Percentiles rank a stretch among this genome's conserved stretches.
These are phyloP conservation scores for Neopestalotiopsis clavispora DNA, from an alignment of 2,329 filamentous ascomycete species.

Conservation along the genomic window DNA sequence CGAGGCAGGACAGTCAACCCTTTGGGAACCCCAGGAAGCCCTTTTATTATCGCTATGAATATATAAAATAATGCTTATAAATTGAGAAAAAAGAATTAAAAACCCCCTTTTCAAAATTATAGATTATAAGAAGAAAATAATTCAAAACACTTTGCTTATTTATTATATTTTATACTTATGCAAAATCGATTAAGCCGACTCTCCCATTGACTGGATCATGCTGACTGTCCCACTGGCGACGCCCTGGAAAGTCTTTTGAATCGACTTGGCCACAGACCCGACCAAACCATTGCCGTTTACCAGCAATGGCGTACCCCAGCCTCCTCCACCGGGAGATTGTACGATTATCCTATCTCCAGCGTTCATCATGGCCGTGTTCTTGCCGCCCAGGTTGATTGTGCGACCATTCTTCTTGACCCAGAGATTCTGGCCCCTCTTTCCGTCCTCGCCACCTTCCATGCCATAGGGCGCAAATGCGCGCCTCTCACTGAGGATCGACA, in stretches of 20 bases:
- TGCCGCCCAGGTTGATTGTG: constrained; percentile 27
- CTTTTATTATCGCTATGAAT: no score
- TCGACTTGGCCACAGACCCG: not conserved
- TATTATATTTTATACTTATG: no score
- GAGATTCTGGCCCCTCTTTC: constrained; percentile 9
- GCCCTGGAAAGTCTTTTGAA: constrained; percentile 12
- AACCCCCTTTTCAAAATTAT: no score
- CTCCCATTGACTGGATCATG: constrained; percentile 18
- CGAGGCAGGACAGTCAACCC: no score
- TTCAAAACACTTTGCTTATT: no score
- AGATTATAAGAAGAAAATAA: no score
- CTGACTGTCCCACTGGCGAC: constrained; percentile 15
- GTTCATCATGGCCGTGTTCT: constrained; percentile 24
- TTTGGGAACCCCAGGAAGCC: no score
- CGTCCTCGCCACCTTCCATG: constrained; percentile 15
- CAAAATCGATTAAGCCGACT: constrained; percentile 8
- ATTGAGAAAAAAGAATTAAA: no score
- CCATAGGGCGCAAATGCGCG: constrained; percentile 8
- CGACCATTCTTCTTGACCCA: constrained; percentile 20
- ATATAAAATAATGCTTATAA: no score
- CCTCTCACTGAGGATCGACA: constrained; percentile 13
- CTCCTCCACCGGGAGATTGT: constrained; percentile 28
- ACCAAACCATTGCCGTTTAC: not conserved
- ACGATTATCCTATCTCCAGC: constrained; percentile 27
- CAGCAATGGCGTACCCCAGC: constrained; percentile 22